Conservation (phyloP, 1,284 basidiomycete species). For the Tranzscheliella williamsii region DNA sequence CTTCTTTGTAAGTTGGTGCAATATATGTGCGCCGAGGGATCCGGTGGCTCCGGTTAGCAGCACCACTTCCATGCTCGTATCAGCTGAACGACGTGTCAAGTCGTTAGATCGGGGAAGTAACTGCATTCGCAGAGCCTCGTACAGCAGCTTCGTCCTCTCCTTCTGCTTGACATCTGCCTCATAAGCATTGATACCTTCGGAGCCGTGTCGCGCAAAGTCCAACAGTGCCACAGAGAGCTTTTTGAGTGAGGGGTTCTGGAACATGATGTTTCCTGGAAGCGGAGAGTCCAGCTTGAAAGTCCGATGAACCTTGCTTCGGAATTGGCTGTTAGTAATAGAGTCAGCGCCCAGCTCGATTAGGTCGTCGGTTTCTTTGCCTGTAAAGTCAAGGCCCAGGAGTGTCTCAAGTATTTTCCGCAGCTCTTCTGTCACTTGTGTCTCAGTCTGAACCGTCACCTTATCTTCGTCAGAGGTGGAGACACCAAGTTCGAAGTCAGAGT, state of each 20-base stretch:
- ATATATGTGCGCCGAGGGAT: constrained; percentile 37
- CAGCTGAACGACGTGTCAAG: background rate
- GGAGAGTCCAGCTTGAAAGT: constrained; percentile 8
- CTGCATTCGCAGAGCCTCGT: constrained; percentile 5
- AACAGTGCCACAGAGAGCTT: constrained; percentile 52
- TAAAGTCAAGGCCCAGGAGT: constrained; percentile 46
- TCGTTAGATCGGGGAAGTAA: constrained; percentile 9
- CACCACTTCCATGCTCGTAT: constrained; percentile 4
- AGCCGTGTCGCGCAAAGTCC: constrained; percentile 4
- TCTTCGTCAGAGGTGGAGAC: constrained; percentile 13
- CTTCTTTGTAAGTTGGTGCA: constrained; percentile 24
- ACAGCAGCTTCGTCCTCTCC: constrained; percentile 28
- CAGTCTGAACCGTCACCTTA: constrained; percentile 4
- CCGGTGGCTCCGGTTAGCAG: constrained; percentile 46
- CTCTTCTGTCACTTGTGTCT: constrained; percentile 6
- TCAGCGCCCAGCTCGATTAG: constrained; percentile 66
- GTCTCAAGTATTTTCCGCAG: constrained; percentile 12
- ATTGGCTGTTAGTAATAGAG: constrained; percentile 67
- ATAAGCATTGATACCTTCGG: background rate
- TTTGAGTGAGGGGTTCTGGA: constrained; percentile 63
- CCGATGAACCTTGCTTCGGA: constrained; percentile 60
- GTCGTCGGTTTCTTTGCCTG: constrained; percentile 54
- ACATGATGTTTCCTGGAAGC: constrained; percentile 62
- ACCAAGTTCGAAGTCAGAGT: constrained; percentile 28
- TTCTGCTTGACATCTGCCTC: constrained; percentile 35